Evolutionary conservation across 129 eudicot genomes (phyloP).

Genomic region (Scalesia atractyloides): DNA sequence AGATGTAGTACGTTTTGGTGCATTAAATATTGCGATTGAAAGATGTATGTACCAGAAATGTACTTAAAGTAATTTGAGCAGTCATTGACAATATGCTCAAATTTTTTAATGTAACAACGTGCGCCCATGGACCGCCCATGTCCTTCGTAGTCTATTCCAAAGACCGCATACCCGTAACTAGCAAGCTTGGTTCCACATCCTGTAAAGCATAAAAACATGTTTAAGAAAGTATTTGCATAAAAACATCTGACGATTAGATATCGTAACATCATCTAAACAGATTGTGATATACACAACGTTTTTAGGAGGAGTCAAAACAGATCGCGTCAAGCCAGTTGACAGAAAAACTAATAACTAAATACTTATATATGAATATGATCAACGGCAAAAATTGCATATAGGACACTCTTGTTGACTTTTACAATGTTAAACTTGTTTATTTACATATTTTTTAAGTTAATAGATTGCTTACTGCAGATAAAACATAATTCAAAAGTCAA

Average conservation of each 20-base stretch:
- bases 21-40: not conserved
- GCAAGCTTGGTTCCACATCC: constrained; percentile 87
- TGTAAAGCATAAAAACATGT: constrained; percentile 24
- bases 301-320: not conserved
- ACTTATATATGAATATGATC: not conserved
- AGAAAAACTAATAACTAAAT: not conserved
- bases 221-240: not conserved
- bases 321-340: not conserved
- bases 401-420: not conserved
- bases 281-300: not conserved
- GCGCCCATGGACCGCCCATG: constrained; percentile 94
- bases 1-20: not conserved
- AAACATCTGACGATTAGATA: not conserved
- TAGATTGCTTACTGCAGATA: not conserved
- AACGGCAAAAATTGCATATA: not conserved
- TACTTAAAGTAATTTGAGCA: constrained; percentile 76
- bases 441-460: not conserved
- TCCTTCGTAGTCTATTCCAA: constrained; percentile 96
- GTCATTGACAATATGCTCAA: constrained; percentile 74
- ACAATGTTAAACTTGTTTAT: not conserved
- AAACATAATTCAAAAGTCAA: not conserved
- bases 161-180: constrained; percentile 74
- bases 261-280: not conserved
- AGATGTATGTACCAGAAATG: constrained; percentile 60
- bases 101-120: constrained; percentile 93